phyloP scores from a whole-genome alignment of 2,329 filamentous ascomycete genomes.

The Colletotrichum godetiae region DNA sequence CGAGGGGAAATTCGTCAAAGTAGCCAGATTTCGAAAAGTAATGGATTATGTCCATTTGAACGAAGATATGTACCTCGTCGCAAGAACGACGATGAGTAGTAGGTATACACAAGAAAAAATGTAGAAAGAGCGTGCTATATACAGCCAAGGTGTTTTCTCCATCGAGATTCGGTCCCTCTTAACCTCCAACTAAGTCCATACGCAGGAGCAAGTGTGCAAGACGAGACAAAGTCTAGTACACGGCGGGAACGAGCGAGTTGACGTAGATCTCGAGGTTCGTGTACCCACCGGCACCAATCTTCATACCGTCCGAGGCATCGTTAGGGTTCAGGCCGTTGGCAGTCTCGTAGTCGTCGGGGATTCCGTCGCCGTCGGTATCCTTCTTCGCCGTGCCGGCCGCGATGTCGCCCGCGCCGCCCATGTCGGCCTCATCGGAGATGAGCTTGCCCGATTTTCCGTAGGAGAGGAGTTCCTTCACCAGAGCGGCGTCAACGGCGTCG shows the following conservation, averaged over 20 bases:
- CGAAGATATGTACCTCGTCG: conserved; percentile 5
- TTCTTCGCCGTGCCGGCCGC: conserved; percentile 49
- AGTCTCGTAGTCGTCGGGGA: conserved; percentile 60
- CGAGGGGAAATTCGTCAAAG: background rate
- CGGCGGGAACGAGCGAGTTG: conserved; percentile 55
- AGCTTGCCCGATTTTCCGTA: conserved; percentile 57
- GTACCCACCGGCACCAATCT: conserved; percentile 54
- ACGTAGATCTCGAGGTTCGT: conserved; percentile 61
- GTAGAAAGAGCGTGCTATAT: conserved; percentile 3
- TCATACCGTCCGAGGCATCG: conserved; percentile 53
- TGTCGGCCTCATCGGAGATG: conserved; percentile 57
- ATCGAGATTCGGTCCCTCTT: background rate
- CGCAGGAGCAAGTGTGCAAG: conserved; percentile 38
- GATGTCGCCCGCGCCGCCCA: conserved; percentile 53
- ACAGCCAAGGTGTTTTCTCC: background rate
- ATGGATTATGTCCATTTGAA: background rate
- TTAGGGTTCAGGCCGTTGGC: conserved; percentile 54
- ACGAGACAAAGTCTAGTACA: conserved; percentile 54
- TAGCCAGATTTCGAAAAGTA: background rate
- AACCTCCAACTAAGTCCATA: background rate
- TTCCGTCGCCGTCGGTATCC: conserved; percentile 61
- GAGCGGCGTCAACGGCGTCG: conserved; percentile 55
- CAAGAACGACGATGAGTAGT: background rate
- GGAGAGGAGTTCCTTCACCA: conserved; percentile 56
- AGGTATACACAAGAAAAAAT: conserved; percentile 13